Evolutionary conservation across 331 rosid genomes (phyloP), one percentile per base, ranked within the genome.

Genomic region (Quercus phellos): DNA sequence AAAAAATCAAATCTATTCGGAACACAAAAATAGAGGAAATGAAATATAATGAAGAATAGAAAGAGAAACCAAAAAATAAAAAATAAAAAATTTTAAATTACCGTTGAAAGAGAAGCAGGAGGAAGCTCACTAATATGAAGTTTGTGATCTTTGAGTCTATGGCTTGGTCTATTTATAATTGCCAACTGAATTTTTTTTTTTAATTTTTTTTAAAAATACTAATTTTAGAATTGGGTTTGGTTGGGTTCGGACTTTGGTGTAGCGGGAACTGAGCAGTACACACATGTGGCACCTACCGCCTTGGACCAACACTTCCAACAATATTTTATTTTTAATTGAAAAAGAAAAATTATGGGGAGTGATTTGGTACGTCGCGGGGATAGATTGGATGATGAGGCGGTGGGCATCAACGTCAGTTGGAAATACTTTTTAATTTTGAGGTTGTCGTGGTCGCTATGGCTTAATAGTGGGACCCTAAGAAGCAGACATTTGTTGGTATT

Each of bases 281-380:
- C 68, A 82, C 87, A 79, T 64, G 79, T 6, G 58, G 67, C 59
- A 88, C 89, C 90, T 80, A 90, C 88, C 79, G 35, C 77, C 74
- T 82, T 38, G 69, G 79, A 82, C 87, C 89, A 24, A 70, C 74
- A 79, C 70, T 81, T 83, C 81, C 80, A 19, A 6, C 38, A 61
- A 24, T 9, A 38, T 51, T 59, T 19, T 35, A 11, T 14, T 69
- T 51, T 6, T 7, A 35, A 35, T 35, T 35, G 1, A 0, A 6
- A 35, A 35, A 24, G 1, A 24, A 35, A 35, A 38, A 38, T 8
- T 26, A 56, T 43, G 10, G 17, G 13, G 32, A 3, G 1, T 4
- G 55, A 78, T 81, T 30, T 0, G 2, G 43, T 66, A 22, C 81
- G 19, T 74, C 51, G 74, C 70, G 64, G 6, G 2, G 9, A 22